A percentile compares a stretch with the other conserved stretches of the same genome.
phyloP scores from a whole-genome alignment of 2,329 filamentous ascomycete genomes.

The Juglanconis oblonga region DNA sequence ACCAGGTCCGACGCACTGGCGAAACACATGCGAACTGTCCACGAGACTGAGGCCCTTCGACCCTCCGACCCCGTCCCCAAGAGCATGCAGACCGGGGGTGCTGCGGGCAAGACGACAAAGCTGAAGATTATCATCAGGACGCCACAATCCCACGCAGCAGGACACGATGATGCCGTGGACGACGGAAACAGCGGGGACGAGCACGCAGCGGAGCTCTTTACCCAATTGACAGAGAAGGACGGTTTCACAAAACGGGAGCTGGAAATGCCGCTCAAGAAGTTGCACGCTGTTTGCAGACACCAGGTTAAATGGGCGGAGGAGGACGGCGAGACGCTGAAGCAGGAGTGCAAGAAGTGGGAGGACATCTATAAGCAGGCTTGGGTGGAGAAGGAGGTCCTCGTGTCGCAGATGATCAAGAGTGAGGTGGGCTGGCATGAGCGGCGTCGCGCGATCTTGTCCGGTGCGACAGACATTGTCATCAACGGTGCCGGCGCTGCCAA shows the following conservation, averaged over 20 bases:
- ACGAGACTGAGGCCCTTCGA: slow-evolving; percentile 92
- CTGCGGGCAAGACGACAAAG: slow-evolving; percentile 46
- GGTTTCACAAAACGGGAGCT: slow-evolving; percentile 67
- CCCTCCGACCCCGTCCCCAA: slow-evolving; percentile 73
- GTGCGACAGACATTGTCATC: slow-evolving; percentile 44
- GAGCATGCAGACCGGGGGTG: slow-evolving; percentile 52
- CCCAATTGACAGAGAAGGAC: slow-evolving; percentile 51
- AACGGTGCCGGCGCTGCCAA: slow-evolving; percentile 9
- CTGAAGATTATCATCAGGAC: slow-evolving; percentile 65
- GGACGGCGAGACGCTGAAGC: slow-evolving; percentile 61
- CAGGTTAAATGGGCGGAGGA: slow-evolving; percentile 72
- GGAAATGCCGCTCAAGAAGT: slow-evolving; percentile 53
- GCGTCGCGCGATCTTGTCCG: slow-evolving; percentile 52
- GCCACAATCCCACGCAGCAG: slow-evolving; percentile 53
- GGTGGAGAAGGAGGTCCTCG: slow-evolving; percentile 73
- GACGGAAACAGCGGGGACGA: slow-evolving; percentile 50
- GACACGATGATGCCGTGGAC: slow-evolving; percentile 49
- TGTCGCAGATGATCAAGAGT: slow-evolving; percentile 67
- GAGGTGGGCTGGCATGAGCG: slow-evolving; percentile 66
- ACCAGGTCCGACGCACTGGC: slow-evolving; percentile 92
- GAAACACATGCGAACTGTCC: slow-evolving; percentile 98
- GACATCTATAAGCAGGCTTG: slow-evolving; percentile 68
- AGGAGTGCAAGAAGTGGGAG: slow-evolving; percentile 66
- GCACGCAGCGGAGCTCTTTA: slow-evolving; percentile 58
- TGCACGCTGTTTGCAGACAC: slow-evolving; percentile 66